Base-by-base conservation (phyloP, 331 rosid genomes). In the Dryas integrifolia region DNA sequence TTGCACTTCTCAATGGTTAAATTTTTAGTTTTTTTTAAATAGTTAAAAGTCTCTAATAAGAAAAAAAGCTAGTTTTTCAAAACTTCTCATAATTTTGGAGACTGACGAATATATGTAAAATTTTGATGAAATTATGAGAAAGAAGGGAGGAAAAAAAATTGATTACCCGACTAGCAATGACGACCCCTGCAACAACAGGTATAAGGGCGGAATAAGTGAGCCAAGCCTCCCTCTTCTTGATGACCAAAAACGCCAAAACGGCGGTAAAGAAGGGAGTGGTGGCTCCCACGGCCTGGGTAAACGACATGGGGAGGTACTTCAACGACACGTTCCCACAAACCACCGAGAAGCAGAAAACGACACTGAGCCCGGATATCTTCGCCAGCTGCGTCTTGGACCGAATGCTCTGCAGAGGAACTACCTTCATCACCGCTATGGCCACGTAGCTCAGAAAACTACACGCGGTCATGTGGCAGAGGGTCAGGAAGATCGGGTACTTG, bases 111-210 rank as follows among this genome's bases (percentile, higher is more conserved):
- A 30, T 30, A 30, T 30, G 2, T 30, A 30, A 30, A 30, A 30
- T 1, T 30, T 30, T n/a, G n/a, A 11, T 21, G 7, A 30, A 24
- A 30, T 30, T 30, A 30, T 30, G 2, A 30, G 3, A 21, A 13
- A 26, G 2, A 1, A 1, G 0, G 9, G 11, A 5, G 21, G 9
- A 12, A 46, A 12, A 46, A 12, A n/a, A 11, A 6, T 41, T 6
- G 18, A 38, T 16, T 76, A 76, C 80, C 80, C 80, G 74, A 35
- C 80, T 76, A 39, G 80, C 80, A 21, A 76, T 50, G 74, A 76
- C 3, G 52, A 76, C 80, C 13, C 80, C 74, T 3, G 69, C 39
- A 18, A 76, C 80, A 13, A 76, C 80, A 24, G 74, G 80, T 2
- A 76, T 14, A 18, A 76, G 68, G 1, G 80, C 41, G 15, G 41